These are phyloP conservation scores for Colletotrichum euphorbiae DNA, from an alignment of 2,329 filamentous ascomycete genomes.

Conservation along the genomic window DNA sequence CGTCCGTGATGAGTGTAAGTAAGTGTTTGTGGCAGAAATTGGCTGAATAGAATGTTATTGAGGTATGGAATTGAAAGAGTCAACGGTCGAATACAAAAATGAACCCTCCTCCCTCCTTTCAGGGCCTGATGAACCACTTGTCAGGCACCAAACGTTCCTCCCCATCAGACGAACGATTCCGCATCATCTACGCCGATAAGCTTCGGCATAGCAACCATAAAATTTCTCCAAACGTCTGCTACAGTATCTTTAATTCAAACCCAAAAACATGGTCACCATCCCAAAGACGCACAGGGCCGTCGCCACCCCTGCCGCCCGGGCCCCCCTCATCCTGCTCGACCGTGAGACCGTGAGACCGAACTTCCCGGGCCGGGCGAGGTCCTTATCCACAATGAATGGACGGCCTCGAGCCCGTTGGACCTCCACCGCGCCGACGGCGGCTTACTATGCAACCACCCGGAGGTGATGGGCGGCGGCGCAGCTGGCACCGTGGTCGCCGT, in stretches of 20 bases:
- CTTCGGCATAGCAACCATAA: background rate
- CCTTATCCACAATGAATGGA: constrained; percentile 68
- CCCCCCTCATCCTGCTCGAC: constrained; percentile 43
- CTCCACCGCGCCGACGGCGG: constrained; percentile 72
- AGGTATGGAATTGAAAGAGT: background rate
- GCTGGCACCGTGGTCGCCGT: constrained; percentile 65
- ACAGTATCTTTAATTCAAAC: background rate
- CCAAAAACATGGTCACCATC: constrained; percentile 38
- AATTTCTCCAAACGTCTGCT: background rate
- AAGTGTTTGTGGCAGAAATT: background rate
- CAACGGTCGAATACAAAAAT: background rate
- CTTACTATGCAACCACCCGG: constrained; percentile 62
- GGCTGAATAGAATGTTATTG: too few relatives aligned
- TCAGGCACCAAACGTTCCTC: background rate
- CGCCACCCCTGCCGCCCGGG: constrained; percentile 41
- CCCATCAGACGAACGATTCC: background rate
- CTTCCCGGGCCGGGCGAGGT: constrained; percentile 59
- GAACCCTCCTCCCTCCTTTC: background rate
- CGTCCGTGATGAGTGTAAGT: background rate
- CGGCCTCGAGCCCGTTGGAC: constrained; percentile 70
- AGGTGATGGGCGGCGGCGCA: constrained; percentile 62
- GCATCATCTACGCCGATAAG: background rate
- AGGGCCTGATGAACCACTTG: background rate
- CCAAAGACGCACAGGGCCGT: constrained; percentile 45
- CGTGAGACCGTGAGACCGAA: constrained; percentile 44